These are phyloP conservation scores for Neckera pumila DNA, from an alignment of 225 moss, liverwort and hornwort genomes.

Conservation along the genomic window DNA sequence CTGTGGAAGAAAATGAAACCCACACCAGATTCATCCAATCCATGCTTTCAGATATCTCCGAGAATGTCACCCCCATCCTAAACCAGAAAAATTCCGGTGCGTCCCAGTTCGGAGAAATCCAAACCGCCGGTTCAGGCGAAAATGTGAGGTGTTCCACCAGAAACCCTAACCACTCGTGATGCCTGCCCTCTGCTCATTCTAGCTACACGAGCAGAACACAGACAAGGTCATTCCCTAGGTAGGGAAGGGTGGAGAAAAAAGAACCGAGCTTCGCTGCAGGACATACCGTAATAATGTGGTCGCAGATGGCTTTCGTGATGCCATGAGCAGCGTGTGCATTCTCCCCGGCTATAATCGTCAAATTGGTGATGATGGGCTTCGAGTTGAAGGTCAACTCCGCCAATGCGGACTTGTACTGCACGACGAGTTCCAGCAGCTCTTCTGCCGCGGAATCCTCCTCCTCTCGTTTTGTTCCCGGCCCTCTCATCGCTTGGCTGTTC, in stretches of 20 bases:
- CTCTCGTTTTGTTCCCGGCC: background rate
- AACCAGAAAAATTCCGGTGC: background rate
- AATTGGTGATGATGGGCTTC: slow-evolving; percentile 96
- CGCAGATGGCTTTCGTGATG: slow-evolving; percentile 72
- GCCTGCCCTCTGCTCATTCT: background rate
- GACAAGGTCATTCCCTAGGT: background rate
- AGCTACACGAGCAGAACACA: background rate
- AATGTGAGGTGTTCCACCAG: background rate
- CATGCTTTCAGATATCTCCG: background rate
- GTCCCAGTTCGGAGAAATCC: background rate
- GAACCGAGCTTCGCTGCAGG: background rate
- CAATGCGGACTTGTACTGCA: slow-evolving; percentile 80
- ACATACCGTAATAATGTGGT: slow-evolving; percentile 78
- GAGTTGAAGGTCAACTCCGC: slow-evolving; percentile 97
- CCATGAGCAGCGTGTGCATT: slow-evolving; percentile 87
- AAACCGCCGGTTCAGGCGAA: background rate
- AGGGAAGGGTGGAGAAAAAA: background rate
- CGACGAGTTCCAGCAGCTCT: slow-evolving; percentile 75
- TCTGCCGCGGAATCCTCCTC: slow-evolving; percentile 36
- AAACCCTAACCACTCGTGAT: background rate
- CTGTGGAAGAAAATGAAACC: background rate
- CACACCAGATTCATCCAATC: background rate
- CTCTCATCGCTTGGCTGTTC: background rate
- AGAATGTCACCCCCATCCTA: background rate
- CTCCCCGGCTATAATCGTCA: slow-evolving; percentile 99